A percentile compares a stretch with the other conserved stretches of the same genome.
Conservation (phyloP, 2,329 filamentous ascomycete species). For the Akanthomyces dipterigenus region DNA sequence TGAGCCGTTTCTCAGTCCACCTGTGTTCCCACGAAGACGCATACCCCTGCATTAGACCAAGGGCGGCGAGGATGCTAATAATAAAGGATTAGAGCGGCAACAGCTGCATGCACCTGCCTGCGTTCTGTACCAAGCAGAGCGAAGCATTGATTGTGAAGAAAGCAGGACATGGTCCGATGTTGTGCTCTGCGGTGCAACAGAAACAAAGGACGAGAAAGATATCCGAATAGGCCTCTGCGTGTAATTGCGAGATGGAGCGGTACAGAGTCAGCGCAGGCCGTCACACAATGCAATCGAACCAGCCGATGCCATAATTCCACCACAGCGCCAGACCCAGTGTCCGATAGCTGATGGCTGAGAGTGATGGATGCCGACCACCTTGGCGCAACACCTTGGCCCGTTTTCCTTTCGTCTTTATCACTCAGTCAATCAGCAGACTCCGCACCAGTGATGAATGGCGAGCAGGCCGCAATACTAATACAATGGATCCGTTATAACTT, state of each 20-base stretch:
- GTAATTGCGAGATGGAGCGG: background rate
- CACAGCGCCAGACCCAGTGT: background rate
- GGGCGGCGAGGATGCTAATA: too few species aligned
- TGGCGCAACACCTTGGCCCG: background rate
- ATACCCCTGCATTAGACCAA: conserved; percentile 1
- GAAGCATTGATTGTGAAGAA: too few species aligned
- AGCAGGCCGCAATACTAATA: background rate
- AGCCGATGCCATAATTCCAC: background rate
- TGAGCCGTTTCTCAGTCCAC: background rate
- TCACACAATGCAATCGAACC: background rate
- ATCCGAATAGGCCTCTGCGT: background rate
- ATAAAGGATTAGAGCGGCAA: background rate
- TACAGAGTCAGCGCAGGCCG: background rate
- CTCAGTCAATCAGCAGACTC: too few species aligned
- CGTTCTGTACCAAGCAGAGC: background rate
- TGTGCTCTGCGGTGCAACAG: background rate
- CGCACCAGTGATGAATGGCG: background rate
- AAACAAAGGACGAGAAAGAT: background rate
- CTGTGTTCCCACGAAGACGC: background rate
- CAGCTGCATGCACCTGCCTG: background rate
- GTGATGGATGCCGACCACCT: background rate
- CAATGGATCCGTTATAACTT: background rate
- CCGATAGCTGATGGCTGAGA: too few species aligned
- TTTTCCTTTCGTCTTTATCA: background rate
- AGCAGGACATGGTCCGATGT: too few species aligned